Evolutionary conservation across 768 basidiomycete species (phyloP).

Genomic region (Rhizopogon vesiculosus): DNA sequence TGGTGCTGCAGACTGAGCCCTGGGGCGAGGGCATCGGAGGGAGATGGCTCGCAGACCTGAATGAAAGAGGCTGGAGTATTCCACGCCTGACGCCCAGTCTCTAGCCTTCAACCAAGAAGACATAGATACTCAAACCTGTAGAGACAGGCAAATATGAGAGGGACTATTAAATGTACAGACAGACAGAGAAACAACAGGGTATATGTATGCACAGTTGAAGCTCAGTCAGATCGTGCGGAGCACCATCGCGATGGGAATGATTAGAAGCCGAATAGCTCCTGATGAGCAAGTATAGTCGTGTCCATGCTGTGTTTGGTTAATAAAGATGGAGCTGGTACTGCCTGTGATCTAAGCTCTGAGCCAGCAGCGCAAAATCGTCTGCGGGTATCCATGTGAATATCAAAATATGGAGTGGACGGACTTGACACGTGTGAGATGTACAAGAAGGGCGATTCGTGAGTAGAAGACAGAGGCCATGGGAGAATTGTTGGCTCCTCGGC

Average conservation of each 20-base stretch:
- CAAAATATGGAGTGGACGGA: background rate
- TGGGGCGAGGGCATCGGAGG: background rate
- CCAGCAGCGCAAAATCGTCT: background rate
- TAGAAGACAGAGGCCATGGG: background rate
- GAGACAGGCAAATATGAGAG: background rate
- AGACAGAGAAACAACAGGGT: slow-evolving; percentile 3
- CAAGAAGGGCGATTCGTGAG: background rate
- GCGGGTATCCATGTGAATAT: background rate
- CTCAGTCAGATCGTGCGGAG: slow-evolving; percentile 12
- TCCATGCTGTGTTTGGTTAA: background rate
- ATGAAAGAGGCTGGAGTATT: slow-evolving; percentile 31
- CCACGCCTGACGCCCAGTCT: slow-evolving; percentile 23
- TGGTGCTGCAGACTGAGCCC: background rate
- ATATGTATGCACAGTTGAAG: slow-evolving; percentile 22
- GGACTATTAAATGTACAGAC: background rate
- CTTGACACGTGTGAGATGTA: background rate
- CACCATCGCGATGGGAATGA: background rate
- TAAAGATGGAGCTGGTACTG: background rate
- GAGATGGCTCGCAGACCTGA: slow-evolving; percentile 31
- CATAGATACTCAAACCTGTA: slow-evolving; percentile 10
- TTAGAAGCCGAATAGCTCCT: background rate
- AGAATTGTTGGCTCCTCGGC: background rate
- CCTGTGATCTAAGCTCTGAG: background rate
- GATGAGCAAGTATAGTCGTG: background rate
- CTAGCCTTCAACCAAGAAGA: slow-evolving; percentile 28